Conservation (phyloP, 306 rosid species). For the Trichosanthes cucumerina region DNA sequence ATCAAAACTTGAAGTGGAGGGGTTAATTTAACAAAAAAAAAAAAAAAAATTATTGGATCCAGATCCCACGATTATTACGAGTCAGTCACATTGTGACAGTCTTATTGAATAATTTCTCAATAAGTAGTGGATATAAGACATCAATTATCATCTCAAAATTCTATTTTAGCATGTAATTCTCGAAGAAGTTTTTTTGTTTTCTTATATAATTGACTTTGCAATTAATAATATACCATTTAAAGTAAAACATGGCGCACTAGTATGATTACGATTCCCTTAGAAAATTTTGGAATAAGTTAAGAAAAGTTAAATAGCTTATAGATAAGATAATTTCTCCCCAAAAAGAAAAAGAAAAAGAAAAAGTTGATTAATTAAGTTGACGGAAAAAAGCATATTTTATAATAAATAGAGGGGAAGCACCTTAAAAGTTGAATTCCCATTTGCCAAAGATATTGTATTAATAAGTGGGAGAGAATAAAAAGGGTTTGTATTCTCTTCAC, state of each 20-base stretch:
- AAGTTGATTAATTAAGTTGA: background rate
- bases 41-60: no score
- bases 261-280: background rate
- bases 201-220: background rate
- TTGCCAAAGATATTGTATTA: slow-evolving; percentile 41
- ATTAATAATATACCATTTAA: background rate
- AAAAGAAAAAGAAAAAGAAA: background rate
- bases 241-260: background rate
- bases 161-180: no score
- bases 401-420: slow-evolving; percentile 15
- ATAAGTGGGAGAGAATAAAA: slow-evolving; percentile 20
- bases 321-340: background rate
- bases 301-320: background rate
- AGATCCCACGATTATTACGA: no score
- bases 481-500: slow-evolving; percentile 32
- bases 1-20: no score
- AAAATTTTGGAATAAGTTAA: background rate
- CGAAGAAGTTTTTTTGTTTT: no score
- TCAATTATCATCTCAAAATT: no score
- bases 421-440: slow-evolving; percentile 55
- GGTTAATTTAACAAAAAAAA: no score
- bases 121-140: no score
- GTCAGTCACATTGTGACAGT: no score
- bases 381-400: background rate
- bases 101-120: no score